phyloP scores from a whole-genome alignment of 768 basidiomycete species.

The Pisolithus marmoratus region DNA sequence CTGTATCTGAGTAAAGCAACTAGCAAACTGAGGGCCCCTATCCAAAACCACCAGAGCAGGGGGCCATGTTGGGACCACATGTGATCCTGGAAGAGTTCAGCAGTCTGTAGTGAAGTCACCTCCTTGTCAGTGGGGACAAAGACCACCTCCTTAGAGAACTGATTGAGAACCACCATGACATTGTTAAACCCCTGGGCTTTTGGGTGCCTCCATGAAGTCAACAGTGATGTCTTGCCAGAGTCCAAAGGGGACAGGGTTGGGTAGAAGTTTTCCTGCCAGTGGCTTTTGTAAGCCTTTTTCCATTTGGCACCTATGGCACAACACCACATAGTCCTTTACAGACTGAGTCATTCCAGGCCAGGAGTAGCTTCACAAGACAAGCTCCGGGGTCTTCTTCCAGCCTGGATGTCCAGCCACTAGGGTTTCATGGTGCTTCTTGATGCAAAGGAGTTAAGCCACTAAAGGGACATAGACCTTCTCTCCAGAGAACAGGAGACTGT shows the following conservation, averaged over 20 bases:
- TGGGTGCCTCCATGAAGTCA: neutral
- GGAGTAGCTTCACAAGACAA: neutral
- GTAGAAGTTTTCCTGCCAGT: neutral
- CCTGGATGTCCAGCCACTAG: neutral
- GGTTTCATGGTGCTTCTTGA: neutral
- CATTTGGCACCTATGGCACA: neutral
- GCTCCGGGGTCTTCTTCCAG: neutral
- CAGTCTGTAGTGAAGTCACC: neutral
- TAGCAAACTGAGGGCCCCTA: too few species aligned
- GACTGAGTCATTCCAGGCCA: neutral
- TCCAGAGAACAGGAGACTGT: too few species aligned
- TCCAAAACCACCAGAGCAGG: neutral
- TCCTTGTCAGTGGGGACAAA: neutral
- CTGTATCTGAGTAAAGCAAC: too few species aligned
- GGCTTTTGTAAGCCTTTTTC: neutral
- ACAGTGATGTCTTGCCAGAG: neutral
- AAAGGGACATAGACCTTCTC: too few species aligned
- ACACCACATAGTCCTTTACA: neutral
- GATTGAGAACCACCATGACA: neutral
- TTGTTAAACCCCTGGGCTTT: neutral
- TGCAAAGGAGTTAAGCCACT: too few species aligned
- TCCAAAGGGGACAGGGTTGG: neutral
- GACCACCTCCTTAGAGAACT: neutral
- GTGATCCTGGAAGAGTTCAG: neutral
- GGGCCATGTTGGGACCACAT: neutral